Conservation (phyloP, 2,329 filamentous ascomycete species). For the Alternaria solani region DNA sequence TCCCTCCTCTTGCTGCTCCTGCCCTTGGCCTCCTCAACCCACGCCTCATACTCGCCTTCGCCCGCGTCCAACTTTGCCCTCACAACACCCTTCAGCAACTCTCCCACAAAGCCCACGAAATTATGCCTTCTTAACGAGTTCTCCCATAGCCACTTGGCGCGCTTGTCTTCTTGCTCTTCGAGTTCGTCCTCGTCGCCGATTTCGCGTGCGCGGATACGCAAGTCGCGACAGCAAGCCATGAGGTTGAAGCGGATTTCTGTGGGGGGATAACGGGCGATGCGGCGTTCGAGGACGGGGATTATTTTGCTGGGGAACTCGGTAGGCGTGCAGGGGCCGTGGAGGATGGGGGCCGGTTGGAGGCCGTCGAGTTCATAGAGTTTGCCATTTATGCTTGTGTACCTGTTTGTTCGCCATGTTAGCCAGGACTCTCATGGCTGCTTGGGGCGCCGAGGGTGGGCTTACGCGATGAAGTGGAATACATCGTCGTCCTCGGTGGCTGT, state of each 20-base stretch:
- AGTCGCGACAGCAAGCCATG: slow-evolving; percentile 87
- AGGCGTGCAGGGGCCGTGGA: slow-evolving; percentile 77
- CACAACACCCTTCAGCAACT: slow-evolving; percentile 89
- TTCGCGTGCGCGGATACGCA: slow-evolving; percentile 77
- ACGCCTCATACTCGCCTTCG: slow-evolving; percentile 71
- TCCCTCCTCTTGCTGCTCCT: slow-evolving; percentile 62
- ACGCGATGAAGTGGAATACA: slow-evolving; percentile 94
- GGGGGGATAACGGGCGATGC: slow-evolving; percentile 83
- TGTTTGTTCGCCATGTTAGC: slow-evolving; percentile 20
- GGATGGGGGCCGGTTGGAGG: slow-evolving; percentile 89
- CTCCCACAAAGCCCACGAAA: slow-evolving; percentile 93
- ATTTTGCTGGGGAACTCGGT: slow-evolving; percentile 80
- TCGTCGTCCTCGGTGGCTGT: slow-evolving; percentile 79
- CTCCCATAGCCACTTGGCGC: slow-evolving; percentile 90
- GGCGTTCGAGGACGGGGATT: slow-evolving; percentile 83
- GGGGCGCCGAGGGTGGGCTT: slow-evolving; percentile 9
- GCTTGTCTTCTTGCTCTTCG: slow-evolving; percentile 81
- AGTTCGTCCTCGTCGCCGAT: slow-evolving; percentile 83
- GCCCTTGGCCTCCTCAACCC: slow-evolving; percentile 73
- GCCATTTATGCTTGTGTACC: slow-evolving; percentile 80
- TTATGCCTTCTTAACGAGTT: slow-evolving; percentile 92
- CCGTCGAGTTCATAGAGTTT: slow-evolving; percentile 94
- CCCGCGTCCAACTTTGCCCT: slow-evolving; percentile 73
- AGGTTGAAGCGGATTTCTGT: slow-evolving; percentile 96
- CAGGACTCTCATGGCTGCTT: not conserved